These are phyloP conservation scores for Malus fusca DNA, from an alignment of 306 rosid species.

Conservation along the genomic window DNA sequence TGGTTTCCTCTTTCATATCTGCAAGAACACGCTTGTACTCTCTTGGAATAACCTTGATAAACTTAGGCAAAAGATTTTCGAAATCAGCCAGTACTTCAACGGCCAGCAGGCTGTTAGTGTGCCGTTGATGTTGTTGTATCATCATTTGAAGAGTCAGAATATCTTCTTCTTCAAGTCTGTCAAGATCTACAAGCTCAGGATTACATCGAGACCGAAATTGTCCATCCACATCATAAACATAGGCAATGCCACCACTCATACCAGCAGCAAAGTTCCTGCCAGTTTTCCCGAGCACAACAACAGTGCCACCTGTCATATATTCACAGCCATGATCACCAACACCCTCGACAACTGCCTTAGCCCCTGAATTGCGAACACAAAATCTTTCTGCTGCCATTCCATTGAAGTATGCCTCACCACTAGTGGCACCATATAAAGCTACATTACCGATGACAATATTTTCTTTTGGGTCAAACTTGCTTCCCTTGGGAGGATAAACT, in stretches of 20 bases:
- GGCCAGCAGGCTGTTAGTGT: conserved; percentile 76
- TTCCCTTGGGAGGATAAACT: conserved; percentile 81
- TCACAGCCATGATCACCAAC: conserved; percentile 99
- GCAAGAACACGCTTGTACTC: conserved; percentile 86
- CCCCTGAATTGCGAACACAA: conserved; percentile 97
- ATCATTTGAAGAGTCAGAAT: conserved; percentile 64
- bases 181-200: conserved; percentile 88
- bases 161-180: conserved; percentile 78
- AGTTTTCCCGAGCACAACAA: conserved; percentile 88
- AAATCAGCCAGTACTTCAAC: conserved; percentile 74
- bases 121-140: conserved; percentile 95
- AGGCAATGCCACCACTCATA: conserved; percentile 98
- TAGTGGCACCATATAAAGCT: conserved; percentile 90
- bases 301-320: conserved; percentile 98
- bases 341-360: conserved; percentile 94
- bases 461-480: conserved; percentile 83
- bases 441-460: conserved; percentile 94
- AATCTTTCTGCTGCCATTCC: conserved; percentile 99
- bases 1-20: conserved; percentile 47
- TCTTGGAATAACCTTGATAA: conserved; percentile 81
- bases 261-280: conserved; percentile 99
- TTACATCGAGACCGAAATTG: conserved; percentile 71
- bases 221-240: conserved; percentile 69
- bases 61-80: conserved; percentile 66
- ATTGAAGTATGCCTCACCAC: conserved; percentile 93